phyloP scores from a whole-genome alignment of 2,329 filamentous ascomycete species.

The Trichoderma sp. region DNA sequence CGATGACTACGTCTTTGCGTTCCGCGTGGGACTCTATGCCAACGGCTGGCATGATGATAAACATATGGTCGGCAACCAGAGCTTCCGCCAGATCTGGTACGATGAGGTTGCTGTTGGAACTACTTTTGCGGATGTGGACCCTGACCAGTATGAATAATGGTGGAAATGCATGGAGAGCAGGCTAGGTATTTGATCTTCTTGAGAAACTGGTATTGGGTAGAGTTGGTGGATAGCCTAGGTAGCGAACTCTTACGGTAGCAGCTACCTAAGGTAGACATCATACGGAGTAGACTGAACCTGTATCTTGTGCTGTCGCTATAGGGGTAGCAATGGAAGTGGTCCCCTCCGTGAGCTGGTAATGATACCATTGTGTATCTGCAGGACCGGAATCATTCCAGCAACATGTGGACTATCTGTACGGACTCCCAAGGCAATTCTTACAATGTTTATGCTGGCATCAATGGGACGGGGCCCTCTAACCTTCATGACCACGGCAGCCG shows the following conservation, averaged over 20 bases:
- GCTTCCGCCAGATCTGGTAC: constrained; percentile 51
- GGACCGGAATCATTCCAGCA: not conserved
- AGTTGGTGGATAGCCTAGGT: too few relatives aligned
- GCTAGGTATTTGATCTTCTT: too few relatives aligned
- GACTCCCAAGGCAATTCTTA: not conserved
- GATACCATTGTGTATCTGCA: constrained; percentile 1
- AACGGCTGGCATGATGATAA: constrained; percentile 42
- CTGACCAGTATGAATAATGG: constrained; percentile 21
- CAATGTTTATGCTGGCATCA: not conserved
- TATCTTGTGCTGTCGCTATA: too few relatives aligned
- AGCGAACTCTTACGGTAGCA: too few relatives aligned
- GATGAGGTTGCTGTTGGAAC: constrained; percentile 52
- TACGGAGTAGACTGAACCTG: too few relatives aligned
- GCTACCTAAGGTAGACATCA: too few relatives aligned
- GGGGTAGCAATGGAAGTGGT: too few relatives aligned
- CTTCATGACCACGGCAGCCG: not conserved
- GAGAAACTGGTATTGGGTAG: too few relatives aligned
- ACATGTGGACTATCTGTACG: constrained; percentile 11
- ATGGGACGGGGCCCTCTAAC: not conserved
- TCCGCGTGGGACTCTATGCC: constrained; percentile 51
- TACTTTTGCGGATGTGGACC: constrained; percentile 37
- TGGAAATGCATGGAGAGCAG: too few relatives aligned
- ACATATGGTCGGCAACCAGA: constrained; percentile 45
- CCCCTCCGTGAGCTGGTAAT: too few relatives aligned
- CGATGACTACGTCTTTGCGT: constrained; percentile 47